These are phyloP conservation scores for Pseudogymnoascus sp. DNA, from an alignment of 2,329 filamentous ascomycete genomes.

Conservation along the genomic window DNA sequence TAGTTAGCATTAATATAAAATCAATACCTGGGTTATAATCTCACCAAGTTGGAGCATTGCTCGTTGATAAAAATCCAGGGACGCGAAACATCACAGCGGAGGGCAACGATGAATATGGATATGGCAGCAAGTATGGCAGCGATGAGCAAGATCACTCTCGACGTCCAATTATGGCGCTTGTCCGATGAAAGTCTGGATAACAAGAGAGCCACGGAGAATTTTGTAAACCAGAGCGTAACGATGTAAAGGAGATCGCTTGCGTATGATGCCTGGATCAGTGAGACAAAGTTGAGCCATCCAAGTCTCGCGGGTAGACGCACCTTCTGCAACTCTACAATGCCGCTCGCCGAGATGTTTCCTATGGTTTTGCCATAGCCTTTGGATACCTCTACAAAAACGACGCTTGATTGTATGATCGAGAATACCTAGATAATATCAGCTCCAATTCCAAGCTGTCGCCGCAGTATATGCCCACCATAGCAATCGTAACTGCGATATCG, in stretches of 20 bases:
- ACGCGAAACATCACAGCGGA: slow-evolving; percentile 32
- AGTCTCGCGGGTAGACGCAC: slow-evolving; percentile 19
- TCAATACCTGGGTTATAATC: slow-evolving; percentile 3
- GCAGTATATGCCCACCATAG: slow-evolving; percentile 22
- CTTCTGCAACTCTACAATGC: slow-evolving; percentile 28
- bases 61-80: slow-evolving; percentile 30
- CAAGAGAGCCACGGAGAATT: slow-evolving; percentile 35
- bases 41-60: slow-evolving; percentile 28
- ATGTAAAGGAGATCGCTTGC: slow-evolving; percentile 36
- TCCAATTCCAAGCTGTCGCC: neutral
- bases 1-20: neutral
- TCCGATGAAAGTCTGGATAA: slow-evolving; percentile 37
- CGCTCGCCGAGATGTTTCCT: slow-evolving; percentile 17
- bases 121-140: slow-evolving; percentile 32
- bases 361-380: slow-evolving; percentile 33
- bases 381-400: slow-evolving; percentile 31
- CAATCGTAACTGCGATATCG: slow-evolving; percentile 29
- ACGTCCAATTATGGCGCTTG: slow-evolving; percentile 30
- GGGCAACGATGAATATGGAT: slow-evolving; percentile 32
- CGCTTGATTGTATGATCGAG: slow-evolving; percentile 29
- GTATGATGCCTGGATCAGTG: slow-evolving; percentile 27
- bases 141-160: slow-evolving; percentile 29
- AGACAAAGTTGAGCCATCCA: neutral
- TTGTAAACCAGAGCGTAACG: slow-evolving; percentile 34
- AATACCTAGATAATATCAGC: slow-evolving; percentile 25